phyloP scores from a whole-genome alignment of 2,329 filamentous ascomycete species.

The Fusarium transvaalense region DNA sequence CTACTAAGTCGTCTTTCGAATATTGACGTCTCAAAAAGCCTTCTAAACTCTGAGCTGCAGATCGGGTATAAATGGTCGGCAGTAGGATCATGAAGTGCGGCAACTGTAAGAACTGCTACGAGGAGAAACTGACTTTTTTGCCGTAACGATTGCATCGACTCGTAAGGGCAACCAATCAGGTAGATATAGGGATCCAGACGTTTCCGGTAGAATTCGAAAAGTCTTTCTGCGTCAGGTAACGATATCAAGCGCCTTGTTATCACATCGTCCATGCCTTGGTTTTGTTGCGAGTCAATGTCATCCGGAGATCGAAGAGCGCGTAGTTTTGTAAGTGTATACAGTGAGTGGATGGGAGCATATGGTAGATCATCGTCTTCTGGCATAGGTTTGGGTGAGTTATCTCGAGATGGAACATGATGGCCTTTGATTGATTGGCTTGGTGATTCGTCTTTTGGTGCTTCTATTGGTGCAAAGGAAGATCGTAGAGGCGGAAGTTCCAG shows the following conservation, averaged over 20 bases:
- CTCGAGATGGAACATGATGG: slow-evolving; percentile 30
- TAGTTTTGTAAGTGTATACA: slow-evolving; percentile 56
- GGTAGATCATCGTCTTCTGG: slow-evolving; percentile 54
- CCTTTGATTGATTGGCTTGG: neutral
- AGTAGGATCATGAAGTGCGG: slow-evolving; percentile 68
- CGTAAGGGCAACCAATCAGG: slow-evolving; percentile 65
- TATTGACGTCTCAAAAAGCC: slow-evolving; percentile 63
- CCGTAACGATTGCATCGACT: slow-evolving; percentile 63
- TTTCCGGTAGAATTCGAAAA: slow-evolving; percentile 64
- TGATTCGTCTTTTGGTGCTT: slow-evolving; percentile 43
- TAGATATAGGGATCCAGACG: slow-evolving; percentile 66
- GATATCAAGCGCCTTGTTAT: slow-evolving; percentile 58
- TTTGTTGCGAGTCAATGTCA: slow-evolving; percentile 37
- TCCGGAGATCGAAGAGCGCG: slow-evolving; percentile 54
- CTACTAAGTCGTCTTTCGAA: slow-evolving; percentile 55
- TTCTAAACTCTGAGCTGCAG: slow-evolving; percentile 68
- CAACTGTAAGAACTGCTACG: slow-evolving; percentile 70
- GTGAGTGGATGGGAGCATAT: slow-evolving; percentile 55
- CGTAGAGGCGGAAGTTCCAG: slow-evolving; percentile 42
- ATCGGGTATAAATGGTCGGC: slow-evolving; percentile 65
- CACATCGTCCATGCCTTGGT: slow-evolving; percentile 50
- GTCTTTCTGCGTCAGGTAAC: slow-evolving; percentile 62
- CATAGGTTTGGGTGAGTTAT: slow-evolving; percentile 46
- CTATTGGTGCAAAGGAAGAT: slow-evolving; percentile 26
- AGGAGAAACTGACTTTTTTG: slow-evolving; percentile 68